These are phyloP conservation scores for Boletus tylopilopsis DNA, from an alignment of 768 basidiomycete genomes.

Conservation along the genomic window DNA sequence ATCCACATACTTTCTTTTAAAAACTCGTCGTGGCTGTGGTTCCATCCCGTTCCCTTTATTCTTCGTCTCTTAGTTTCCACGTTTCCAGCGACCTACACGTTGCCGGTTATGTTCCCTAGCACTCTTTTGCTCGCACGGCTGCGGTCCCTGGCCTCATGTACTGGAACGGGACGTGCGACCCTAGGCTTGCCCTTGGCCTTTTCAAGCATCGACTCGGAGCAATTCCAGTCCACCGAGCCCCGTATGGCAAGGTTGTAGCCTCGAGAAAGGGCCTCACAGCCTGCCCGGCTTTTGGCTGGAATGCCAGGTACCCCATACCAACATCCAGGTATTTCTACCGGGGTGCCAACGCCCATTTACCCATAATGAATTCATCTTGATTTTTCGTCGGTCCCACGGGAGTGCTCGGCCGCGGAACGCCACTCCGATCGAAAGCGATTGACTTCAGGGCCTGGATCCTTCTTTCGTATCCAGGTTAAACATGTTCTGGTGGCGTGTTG, in stretches of 20 bases:
- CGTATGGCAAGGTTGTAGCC: neutral
- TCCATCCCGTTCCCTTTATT: neutral
- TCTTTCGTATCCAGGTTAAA: neutral
- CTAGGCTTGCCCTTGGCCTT: neutral
- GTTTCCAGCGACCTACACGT: conserved; percentile 4
- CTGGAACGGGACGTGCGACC: conserved; percentile 3
- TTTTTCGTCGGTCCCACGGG: neutral
- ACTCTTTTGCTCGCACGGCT: conserved; percentile 13
- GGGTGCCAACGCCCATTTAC: conserved; percentile 2
- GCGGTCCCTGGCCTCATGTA: conserved; percentile 15
- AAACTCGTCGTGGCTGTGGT: conserved; percentile 1
- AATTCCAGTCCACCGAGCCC: neutral
- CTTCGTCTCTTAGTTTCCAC: neutral
- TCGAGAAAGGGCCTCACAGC: conserved; percentile 1
- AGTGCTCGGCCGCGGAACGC: conserved; percentile 14
- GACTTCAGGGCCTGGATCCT: conserved; percentile 13
- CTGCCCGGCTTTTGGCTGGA: neutral
- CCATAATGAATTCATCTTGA: conserved; percentile 9
- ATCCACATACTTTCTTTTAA: no score
- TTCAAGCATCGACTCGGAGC: neutral
- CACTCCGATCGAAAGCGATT: conserved; percentile 10
- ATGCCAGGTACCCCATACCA: neutral
- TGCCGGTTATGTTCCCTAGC: neutral
- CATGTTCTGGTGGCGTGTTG: neutral
- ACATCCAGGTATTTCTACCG: no score